phyloP scores from a whole-genome alignment of 2,329 filamentous ascomycete species.

The Stylonectria norvegica region DNA sequence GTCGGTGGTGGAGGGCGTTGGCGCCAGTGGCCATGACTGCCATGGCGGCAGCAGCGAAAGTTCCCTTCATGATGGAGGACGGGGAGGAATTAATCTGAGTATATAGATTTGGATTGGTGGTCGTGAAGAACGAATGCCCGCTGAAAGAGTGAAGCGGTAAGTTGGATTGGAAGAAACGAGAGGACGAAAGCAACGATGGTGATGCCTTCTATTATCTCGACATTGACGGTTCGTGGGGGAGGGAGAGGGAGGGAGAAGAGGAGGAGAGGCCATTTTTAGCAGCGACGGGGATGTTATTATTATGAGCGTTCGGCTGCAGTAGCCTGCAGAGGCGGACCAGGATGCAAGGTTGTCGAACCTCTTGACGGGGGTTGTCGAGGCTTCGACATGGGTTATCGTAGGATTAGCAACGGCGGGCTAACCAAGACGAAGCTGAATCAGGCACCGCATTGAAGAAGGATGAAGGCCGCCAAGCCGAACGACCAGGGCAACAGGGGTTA shows the following conservation, averaged over 20 bases:
- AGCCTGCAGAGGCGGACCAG: slow-evolving; percentile 12
- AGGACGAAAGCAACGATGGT: slow-evolving; percentile 47
- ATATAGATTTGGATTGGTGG: slow-evolving; percentile 21
- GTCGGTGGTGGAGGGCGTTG: slow-evolving; percentile 59
- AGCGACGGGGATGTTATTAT: slow-evolving; percentile 43
- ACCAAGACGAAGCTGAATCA: neutral
- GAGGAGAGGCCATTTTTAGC: slow-evolving; percentile 30
- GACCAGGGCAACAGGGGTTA: too few species aligned
- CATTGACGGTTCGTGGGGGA: slow-evolving; percentile 42
- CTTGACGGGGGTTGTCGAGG: neutral
- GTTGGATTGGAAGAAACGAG: slow-evolving; percentile 43
- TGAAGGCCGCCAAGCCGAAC: too few species aligned
- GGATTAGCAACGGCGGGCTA: neutral
- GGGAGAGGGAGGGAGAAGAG: slow-evolving; percentile 33
- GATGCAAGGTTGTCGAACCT: slow-evolving; percentile 17
- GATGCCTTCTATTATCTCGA: slow-evolving; percentile 51
- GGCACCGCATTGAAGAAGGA: slow-evolving; percentile 13
- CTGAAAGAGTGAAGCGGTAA: slow-evolving; percentile 85
- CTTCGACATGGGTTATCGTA: neutral
- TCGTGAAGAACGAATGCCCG: slow-evolving; percentile 65
- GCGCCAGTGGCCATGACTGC: slow-evolving; percentile 57
- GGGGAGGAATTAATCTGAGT: slow-evolving; percentile 25
- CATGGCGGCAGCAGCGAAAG: slow-evolving; percentile 62
- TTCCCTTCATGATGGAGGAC: slow-evolving; percentile 72
- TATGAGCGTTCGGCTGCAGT: slow-evolving; percentile 16